phyloP scores from a whole-genome alignment of 2,329 filamentous ascomycete genomes.

The Xylaria sp. region DNA sequence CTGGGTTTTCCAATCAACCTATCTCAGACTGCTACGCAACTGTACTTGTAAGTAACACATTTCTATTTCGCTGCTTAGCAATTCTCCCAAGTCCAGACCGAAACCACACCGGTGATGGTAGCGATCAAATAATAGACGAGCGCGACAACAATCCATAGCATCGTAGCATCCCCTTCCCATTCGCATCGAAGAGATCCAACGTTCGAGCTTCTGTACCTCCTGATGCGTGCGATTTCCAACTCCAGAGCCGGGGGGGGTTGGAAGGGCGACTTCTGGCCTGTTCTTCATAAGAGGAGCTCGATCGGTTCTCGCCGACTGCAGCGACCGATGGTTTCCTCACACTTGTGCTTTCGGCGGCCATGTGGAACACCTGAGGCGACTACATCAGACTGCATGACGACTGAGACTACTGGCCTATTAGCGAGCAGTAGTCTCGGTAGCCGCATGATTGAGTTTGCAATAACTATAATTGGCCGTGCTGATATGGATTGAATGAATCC shows the following conservation, averaged over 20 bases:
- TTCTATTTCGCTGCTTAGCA: conserved; percentile 20
- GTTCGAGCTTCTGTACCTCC: conserved; percentile 8
- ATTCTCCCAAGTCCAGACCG: conserved; percentile 18
- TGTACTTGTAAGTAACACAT: conserved; percentile 33
- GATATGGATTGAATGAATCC: conserved; percentile 40
- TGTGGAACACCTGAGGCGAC: conserved; percentile 32
- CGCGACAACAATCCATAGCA: conserved; percentile 10
- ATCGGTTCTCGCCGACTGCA: conserved; percentile 35
- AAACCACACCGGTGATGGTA: not conserved
- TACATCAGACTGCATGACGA: conserved; percentile 44
- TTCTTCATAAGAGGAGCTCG: conserved; percentile 30
- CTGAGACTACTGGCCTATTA: conserved; percentile 45
- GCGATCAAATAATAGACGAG: conserved; percentile 12
- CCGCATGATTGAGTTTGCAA: conserved; percentile 47
- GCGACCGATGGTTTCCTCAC: conserved; percentile 31
- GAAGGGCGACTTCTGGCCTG: conserved; percentile 18
- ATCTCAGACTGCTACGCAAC: conserved; percentile 1
- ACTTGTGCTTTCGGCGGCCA: conserved; percentile 21
- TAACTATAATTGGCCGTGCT: conserved; percentile 46
- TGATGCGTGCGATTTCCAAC: conserved; percentile 14
- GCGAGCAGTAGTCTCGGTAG: conserved; percentile 43
- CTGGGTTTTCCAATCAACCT: conserved; percentile 6
- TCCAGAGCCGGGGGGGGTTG: conserved; percentile 24
- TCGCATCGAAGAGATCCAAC: conserved; percentile 8
- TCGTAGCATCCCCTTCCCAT: conserved; percentile 10